These are phyloP conservation scores for Laetiporus sulphureus DNA, from an alignment of 1,284 basidiomycete genomes.

Conservation along the genomic window DNA sequence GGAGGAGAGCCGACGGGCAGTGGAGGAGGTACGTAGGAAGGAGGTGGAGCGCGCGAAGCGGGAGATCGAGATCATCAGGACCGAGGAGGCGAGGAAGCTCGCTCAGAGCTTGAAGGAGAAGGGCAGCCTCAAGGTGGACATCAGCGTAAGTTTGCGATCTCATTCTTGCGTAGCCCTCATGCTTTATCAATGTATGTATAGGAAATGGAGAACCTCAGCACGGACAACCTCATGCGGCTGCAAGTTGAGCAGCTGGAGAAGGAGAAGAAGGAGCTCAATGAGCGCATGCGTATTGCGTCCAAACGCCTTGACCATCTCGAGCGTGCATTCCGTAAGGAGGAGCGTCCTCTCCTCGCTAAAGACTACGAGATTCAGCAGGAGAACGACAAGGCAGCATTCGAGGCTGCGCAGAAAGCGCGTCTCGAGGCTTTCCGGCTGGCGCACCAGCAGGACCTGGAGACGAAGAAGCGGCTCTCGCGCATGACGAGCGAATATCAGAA, in stretches of 20 bases:
- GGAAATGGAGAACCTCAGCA: slow-evolving; percentile 83
- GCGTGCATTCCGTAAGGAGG: slow-evolving; percentile 93
- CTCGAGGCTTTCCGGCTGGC: slow-evolving; percentile 54
- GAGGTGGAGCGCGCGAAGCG: slow-evolving; percentile 76
- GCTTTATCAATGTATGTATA: slow-evolving; percentile 25
- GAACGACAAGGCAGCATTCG: slow-evolving; percentile 68
- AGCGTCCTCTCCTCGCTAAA: slow-evolving; percentile 77
- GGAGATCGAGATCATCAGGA: slow-evolving; percentile 79
- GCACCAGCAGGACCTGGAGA: slow-evolving; percentile 68
- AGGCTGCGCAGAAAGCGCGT: slow-evolving; percentile 55
- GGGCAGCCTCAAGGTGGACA: slow-evolving; percentile 81
- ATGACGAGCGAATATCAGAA: slow-evolving; percentile 73
- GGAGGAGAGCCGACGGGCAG: slow-evolving; percentile 59
- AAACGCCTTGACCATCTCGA: slow-evolving; percentile 96
- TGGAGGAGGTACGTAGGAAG: slow-evolving; percentile 66
- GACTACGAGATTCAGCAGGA: slow-evolving; percentile 89
- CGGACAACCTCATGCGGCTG: slow-evolving; percentile 83
- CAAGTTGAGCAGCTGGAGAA: slow-evolving; percentile 96
- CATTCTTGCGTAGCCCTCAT: not conserved
- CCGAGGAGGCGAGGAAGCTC: slow-evolving; percentile 87
- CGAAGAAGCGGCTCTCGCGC: slow-evolving; percentile 72
- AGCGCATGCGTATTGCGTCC: slow-evolving; percentile 77
- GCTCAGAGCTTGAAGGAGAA: slow-evolving; percentile 83
- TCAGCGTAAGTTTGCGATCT: slow-evolving; percentile 69
- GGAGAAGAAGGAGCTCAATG: slow-evolving; percentile 88